Evolutionary conservation across 2,329 filamentous ascomycete species (phyloP), one percentile per base, ranked within the genome.

Genomic region (Phaeophleospora eucalypticola): DNA sequence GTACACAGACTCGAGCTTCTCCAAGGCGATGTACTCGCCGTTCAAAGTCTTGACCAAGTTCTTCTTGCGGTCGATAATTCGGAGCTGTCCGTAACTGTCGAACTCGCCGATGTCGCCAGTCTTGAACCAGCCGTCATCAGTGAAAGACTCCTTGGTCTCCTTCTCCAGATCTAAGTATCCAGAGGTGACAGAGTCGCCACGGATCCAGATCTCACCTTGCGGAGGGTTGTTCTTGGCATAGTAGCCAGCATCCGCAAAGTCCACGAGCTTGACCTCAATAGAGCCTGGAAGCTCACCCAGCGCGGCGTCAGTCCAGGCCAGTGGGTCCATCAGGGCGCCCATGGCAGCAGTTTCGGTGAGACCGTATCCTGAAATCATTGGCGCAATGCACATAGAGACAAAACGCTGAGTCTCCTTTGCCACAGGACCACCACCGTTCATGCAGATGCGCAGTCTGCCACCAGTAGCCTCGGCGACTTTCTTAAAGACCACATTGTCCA

Each of bases 101-200:
- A 91, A 93, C 66, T 96, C 87, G 61, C 91, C 91, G 66, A 97
- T 93, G 63, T 97, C 91, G 51, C 91, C 91, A 14, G 89, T 95
- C 78, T 86, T 91, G 80, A 97, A 97, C 93, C 93, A 97, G 41
- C 89, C 89, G 61, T 95, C 93, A 2, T 81, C 68, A 1, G 87
- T 89, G 54, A 91, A 79, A 4, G 86, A 78, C 65, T 86, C 85
- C 61, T 73, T 68, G 32, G 89, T 95, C 72, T 96, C 90, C 59
- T 91, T 82, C 14, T 87, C 83, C 65, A 96, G 87, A 51, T 94
- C 77, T 64, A 84, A 90, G 71, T 97, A 97, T 32, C 83, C 84
- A 27, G 77, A 76, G 45, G 87, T 80, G 37, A 97, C 84, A 51
- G 84, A 77, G 41, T 76, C 74, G 43, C 91, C 93, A 48, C 87